Evolutionary conservation across 106 monocot genomes (phyloP), one percentile per base, ranked within the genome.

Genomic region (Allium sativum): DNA sequence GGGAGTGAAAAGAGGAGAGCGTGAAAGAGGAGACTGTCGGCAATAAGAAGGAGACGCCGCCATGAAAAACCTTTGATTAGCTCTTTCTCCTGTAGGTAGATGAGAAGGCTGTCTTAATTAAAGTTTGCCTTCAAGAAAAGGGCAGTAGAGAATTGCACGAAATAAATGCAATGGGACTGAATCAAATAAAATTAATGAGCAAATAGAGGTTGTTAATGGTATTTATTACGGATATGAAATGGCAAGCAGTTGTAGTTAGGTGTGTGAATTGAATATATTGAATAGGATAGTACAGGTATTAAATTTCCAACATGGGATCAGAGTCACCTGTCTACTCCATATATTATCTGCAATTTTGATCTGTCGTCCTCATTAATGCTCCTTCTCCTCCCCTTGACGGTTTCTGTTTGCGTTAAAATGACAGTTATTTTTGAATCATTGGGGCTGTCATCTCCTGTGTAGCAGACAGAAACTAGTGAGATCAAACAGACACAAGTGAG

Each of bases 1-100:
- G 0, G 60, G 60, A 0, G 60, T 60, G 60, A 60, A 60, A 16
- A 43, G 60, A 18, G 42, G 59, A 59, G 59, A 43, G 48, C 48
- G 48, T 12, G 48, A 10, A 15, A 48, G 48, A 1, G 60, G 44
- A 42, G 60, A 60, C 7, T 42, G 60, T 42, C 44, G 44, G 11
- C 43, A 60, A 40, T 42, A 43, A 13, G 44, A 44, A 18, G 60
- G 44, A 31, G 12, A 12, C 6, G 48, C 48, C 10, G 48, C 48
- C 48, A 48, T 48, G 10, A 48, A 15, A 48, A 50, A 50, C 15
- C 11, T 50, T 15, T 3, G 13, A 12, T 15, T 50, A 2, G 48
- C 31, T 31, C 31, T 5, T 50, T 50, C 48, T 12, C 13, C 48
- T 50, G 0, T 50, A 15, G 15, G 48, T 1, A 50, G 48, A 50